A percentile compares a stretch with the other conserved stretches of the same genome.
phyloP scores from a whole-genome alignment of 2,329 filamentous ascomycete genomes.

The Clarireedia homoeocarpa region DNA sequence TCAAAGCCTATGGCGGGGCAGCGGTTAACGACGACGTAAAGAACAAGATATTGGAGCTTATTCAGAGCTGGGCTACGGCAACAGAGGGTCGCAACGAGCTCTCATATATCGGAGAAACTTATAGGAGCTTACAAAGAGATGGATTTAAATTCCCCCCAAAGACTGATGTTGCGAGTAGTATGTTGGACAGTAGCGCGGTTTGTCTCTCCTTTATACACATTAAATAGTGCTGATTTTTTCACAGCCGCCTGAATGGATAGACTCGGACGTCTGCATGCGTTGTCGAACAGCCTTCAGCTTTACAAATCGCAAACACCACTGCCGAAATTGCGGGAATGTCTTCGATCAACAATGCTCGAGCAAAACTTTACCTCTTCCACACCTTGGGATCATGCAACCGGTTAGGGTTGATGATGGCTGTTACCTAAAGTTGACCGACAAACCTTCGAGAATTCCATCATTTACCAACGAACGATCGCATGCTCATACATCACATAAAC shows the following conservation, averaged over 20 bases:
- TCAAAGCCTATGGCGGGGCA: conserved; percentile 68
- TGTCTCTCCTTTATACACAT: conserved; percentile 30
- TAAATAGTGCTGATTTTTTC: conserved; percentile 5
- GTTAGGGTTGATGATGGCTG: conserved; percentile 96
- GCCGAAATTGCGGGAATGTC: conserved; percentile 93
- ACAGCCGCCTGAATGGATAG: conserved; percentile 91
- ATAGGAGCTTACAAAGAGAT: conserved; percentile 72
- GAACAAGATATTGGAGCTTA: conserved; percentile 82
- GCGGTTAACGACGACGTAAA: conserved; percentile 81
- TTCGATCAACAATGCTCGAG: conserved; percentile 93
- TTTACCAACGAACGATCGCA: conserved; percentile 37
- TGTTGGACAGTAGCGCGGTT: conserved; percentile 95
- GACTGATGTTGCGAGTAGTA: conserved; percentile 82
- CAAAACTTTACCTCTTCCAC: conserved; percentile 81
- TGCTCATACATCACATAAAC: conserved; percentile 47
- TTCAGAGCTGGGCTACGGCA: conserved; percentile 88
- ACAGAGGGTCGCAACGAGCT: conserved; percentile 79
- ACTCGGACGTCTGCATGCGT: conserved; percentile 98
- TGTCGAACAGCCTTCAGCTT: conserved; percentile 94
- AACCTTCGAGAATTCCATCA: conserved; percentile 42
- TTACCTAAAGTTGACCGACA: conserved; percentile 80
- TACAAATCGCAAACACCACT: conserved; percentile 97
- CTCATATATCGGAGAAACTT: conserved; percentile 81
- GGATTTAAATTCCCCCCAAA: conserved; percentile 86
- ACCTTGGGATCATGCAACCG: conserved; percentile 83